Evolutionary conservation across 148 eudicot genomes (phyloP).

Genomic region (Vaccinium corymbosum): DNA sequence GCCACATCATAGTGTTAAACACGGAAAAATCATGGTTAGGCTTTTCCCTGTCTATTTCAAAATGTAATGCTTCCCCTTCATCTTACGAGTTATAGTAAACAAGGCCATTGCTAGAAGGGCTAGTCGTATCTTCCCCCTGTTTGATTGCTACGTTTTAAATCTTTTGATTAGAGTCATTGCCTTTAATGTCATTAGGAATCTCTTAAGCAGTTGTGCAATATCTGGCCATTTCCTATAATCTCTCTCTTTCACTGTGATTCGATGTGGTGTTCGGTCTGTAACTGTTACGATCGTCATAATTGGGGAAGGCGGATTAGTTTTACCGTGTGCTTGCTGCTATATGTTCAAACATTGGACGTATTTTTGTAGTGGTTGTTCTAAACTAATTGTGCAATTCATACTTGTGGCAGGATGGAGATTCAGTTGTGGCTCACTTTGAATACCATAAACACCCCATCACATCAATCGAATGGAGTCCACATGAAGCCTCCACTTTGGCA

Average conservation of each 20-base stretch:
- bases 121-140: neutral
- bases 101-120: neutral
- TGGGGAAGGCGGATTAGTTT: neutral
- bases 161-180: neutral
- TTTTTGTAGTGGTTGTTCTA: neutral
- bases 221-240: neutral
- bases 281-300: too few species aligned
- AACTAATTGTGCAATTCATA: neutral
- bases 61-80: neutral
- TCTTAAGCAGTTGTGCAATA: neutral
- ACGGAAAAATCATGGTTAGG: neutral
- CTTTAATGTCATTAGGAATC: neutral
- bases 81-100: neutral
- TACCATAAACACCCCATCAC: constrained; percentile 94
- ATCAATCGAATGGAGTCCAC: constrained; percentile 97
- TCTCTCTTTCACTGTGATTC: neutral
- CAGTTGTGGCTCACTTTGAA: constrained; percentile 73
- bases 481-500: constrained; percentile 82
- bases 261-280: neutral
- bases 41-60: neutral
- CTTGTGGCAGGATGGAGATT: constrained; percentile 62
- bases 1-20: neutral
- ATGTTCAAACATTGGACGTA: neutral
- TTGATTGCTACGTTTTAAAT: neutral
- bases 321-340: neutral